These are phyloP conservation scores for Macrophomina tecta DNA, from an alignment of 2,329 filamentous ascomycete genomes.

Conservation along the genomic window DNA sequence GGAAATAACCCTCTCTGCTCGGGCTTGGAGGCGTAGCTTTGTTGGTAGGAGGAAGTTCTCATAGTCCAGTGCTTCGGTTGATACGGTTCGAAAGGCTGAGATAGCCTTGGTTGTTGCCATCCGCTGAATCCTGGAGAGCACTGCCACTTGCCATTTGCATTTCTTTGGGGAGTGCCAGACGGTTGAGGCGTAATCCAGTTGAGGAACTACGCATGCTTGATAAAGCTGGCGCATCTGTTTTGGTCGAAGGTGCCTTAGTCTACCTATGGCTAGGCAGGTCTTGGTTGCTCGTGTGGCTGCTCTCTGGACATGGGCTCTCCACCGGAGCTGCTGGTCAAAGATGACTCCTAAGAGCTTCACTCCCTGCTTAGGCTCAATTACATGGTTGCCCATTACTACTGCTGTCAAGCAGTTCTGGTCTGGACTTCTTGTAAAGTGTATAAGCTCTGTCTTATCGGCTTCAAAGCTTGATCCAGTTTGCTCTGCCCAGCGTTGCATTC, in stretches of 20 bases:
- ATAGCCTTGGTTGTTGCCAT: conserved; percentile 1
- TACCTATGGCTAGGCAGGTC: conserved; percentile 30
- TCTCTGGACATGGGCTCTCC: conserved; percentile 33
- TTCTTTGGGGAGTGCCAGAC: conserved; percentile 35
- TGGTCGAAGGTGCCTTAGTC: conserved; percentile 34
- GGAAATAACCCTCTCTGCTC: neutral
- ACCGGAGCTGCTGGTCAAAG: conserved; percentile 30
- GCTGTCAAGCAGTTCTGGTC: conserved; percentile 22
- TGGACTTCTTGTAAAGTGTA: conserved; percentile 38
- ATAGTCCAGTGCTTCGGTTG: neutral
- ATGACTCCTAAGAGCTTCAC: conserved; percentile 38
- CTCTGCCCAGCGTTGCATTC: neutral
- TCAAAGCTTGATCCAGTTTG: conserved; percentile 31
- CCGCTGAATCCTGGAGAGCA: neutral
- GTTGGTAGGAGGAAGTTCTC: neutral
- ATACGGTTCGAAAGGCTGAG: neutral
- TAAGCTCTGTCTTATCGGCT: conserved; percentile 40
- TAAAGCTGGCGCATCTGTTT: conserved; percentile 36
- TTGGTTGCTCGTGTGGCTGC: conserved; percentile 32
- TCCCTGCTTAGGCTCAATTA: conserved; percentile 30
- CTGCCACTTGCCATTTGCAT: conserved; percentile 25
- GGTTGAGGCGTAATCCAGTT: conserved; percentile 36
- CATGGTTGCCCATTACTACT: conserved; percentile 29
- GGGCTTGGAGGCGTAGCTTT: conserved; percentile 1
- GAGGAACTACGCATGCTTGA: conserved; percentile 33